Evolutionary conservation across 2,329 filamentous ascomycete species (phyloP), one percentile per base, ranked within the genome.

Genomic region (Chaetomium sp.): DNA sequence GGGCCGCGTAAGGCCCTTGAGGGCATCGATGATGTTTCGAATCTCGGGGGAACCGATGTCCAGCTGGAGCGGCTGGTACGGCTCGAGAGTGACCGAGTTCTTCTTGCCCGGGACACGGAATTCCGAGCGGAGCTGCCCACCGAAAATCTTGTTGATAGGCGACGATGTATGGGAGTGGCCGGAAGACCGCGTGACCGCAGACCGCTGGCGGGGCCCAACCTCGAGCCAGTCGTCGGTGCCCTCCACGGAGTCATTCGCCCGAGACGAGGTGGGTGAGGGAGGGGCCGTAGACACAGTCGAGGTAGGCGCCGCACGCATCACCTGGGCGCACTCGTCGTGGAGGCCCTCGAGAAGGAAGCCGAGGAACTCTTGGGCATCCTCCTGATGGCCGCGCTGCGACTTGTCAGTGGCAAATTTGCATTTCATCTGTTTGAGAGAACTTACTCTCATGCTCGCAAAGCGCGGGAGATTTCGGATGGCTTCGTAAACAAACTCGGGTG

Each of bases 301-400:
- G 1, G 76, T 70, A 12, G 73, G 74, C 6, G 80, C 78, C 63
- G 79, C 80, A 68, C 86, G 85, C 80, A 96, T 90, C 55, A 94
- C 88, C 64, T 88, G 84, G 19, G 88, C 87, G 75, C 93, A 97
- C 76, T 99, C 95, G 69, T 98, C 93, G 72, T 97, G 93, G 38
- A 99, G 85, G 56, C 92, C 92, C 73, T 97, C 93, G 4, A 99
- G 83, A 38, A 99, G 82, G 75, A 98, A 96, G 0, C 93, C 94
- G 27, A 99, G 81, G 71, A 99, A 99, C 74, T 99, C 95, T 74
- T 99, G 93, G 1, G 95, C 95, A 79, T 99, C 95, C 81, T 99
- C 94, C 76, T 99, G 95, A 72, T 97, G 94, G 19, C 95, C 95
- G 66, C 93, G 90, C 89, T 93, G 69, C 50, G 62, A 78, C 68